Evolutionary conservation across 345 rosid genomes (phyloP).

Genomic region (Hevea brasiliensis): DNA sequence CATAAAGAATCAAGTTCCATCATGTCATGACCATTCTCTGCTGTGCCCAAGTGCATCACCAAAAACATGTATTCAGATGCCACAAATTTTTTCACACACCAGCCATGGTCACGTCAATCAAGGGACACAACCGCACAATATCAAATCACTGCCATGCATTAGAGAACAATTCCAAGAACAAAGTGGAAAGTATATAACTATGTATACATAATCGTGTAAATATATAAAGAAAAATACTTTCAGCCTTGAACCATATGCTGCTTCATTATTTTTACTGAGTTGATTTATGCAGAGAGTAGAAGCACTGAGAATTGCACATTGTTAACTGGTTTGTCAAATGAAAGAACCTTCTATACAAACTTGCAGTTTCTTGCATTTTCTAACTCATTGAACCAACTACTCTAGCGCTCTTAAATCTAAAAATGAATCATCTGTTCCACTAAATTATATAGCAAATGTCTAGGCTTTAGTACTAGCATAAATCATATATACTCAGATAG

Average conservation of each 20-base stretch:
- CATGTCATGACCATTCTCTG: not conserved
- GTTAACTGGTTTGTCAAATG: not conserved
- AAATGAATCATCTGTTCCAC: not conserved
- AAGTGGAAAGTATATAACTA: too few relatives aligned
- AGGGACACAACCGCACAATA: conserved; percentile 1
- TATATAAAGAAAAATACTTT: conserved; percentile 1
- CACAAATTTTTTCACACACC: not conserved
- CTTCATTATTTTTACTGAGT: not conserved
- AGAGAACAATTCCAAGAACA: not conserved
- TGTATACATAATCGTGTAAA: not conserved
- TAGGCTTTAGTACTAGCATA: not conserved
- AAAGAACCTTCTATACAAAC: not conserved
- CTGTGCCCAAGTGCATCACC: not conserved
- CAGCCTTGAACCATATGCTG: not conserved
- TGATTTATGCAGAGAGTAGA: not conserved
- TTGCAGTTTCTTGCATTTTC: not conserved
- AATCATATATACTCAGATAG: too few relatives aligned
- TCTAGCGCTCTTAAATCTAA: too few relatives aligned
- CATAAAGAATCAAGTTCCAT: not conserved
- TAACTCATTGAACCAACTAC: not conserved
- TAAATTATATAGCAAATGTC: not conserved
- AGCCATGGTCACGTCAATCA: not conserved
- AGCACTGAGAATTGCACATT: not conserved
- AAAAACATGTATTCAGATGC: not conserved
- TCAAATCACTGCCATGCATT: not conserved